Base-by-base conservation (phyloP, 2,329 filamentous ascomycete species). In the Xylaria sp. region DNA sequence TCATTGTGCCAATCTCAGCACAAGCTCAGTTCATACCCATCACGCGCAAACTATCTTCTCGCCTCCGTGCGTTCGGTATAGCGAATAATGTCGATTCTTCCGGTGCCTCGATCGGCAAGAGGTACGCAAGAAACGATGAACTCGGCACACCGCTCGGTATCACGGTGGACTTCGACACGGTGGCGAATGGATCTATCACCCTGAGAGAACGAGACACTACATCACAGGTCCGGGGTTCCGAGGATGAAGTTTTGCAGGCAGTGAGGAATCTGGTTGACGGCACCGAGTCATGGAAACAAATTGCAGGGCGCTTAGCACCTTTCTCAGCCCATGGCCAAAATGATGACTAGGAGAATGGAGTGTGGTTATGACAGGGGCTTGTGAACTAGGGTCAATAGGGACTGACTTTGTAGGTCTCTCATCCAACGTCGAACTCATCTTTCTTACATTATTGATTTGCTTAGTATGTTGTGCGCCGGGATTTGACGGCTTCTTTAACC, bases 141-240 rank as follows among this genome's bases (percentile, higher is more conserved):
- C 60, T 90, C 62, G 89, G 89, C 70, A 91, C 89, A 56, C 88
- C 89, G 18, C 85, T 90, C 71, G 89, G 88, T 72, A 86, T 91
- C 77, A 91, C 89, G 6, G 85, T 90, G 57, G 89, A 91, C 78
- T 91, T 90, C 80, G 86, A 91, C 80, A 88, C 87, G 41, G 81
- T 91, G 74, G 87, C 90, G 78, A 87, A 90, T 76, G 84, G 84
- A 76, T 87, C 85, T 18, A 84, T 89, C 76, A 91, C 89, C 18
- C 82, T 91, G 65, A 83, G 89, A 66, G 89, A 91, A 75, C 86
- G 86, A 64, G 89, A 91, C 77, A 85, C 83, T 25, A 91, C 86
- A 67, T 88, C 87, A 79, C 89, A 91, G 78, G 88, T 91, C 41
- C 85, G 89, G 61, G 86, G 86, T 20, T 84, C 82, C 69, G 82